Percentiles rank a stretch among this genome's conserved stretches.
These are phyloP conservation scores for Sextonia rubra DNA, from an alignment of 164 flowering plant species.

Conservation along the genomic window DNA sequence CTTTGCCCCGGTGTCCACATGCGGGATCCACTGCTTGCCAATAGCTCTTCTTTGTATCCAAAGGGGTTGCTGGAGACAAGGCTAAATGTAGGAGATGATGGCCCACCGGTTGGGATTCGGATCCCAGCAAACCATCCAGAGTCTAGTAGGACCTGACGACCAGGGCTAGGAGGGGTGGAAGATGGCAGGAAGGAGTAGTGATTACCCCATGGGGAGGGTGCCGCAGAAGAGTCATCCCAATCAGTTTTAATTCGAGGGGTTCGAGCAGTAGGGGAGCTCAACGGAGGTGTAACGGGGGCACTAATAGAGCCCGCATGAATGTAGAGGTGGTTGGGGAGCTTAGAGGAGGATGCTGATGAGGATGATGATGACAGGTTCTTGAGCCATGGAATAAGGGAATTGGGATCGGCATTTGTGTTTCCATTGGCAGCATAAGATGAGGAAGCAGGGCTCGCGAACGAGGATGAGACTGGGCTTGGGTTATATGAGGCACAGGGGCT, in stretches of 20 bases:
- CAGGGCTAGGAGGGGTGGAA: constrained; percentile 82
- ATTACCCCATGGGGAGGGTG: constrained; percentile 35
- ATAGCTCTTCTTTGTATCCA: constrained; percentile 20
- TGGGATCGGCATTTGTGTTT: constrained; percentile 36
- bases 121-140: constrained; percentile 58
- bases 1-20: constrained; percentile 99
- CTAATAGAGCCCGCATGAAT: constrained; percentile 80
- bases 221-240: constrained; percentile 53
- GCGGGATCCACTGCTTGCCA: constrained; percentile 51
- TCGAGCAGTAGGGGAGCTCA: constrained; percentile 79
- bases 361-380: constrained; percentile 76
- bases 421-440: constrained; percentile 41
- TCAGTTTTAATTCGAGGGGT: constrained; percentile 57
- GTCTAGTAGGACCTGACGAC: constrained; percentile 60
- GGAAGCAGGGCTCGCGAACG: constrained; percentile 64
- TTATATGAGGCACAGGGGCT: constrained; percentile 43
- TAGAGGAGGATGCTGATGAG: constrained; percentile 51
- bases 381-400: constrained; percentile 93
- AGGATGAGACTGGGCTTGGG: constrained; percentile 70
- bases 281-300: constrained; percentile 93
- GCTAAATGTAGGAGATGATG: constrained; percentile 26
- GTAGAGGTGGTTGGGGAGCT: constrained; percentile 55
- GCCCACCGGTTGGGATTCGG: constrained; percentile 23
- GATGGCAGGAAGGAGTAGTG: constrained; percentile 51
- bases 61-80: constrained; percentile 17